Percentiles rank a stretch among this genome's conserved stretches.
These are phyloP conservation scores for Knufia petricola DNA, from an alignment of 2,329 filamentous ascomycete species.

Conservation along the genomic window DNA sequence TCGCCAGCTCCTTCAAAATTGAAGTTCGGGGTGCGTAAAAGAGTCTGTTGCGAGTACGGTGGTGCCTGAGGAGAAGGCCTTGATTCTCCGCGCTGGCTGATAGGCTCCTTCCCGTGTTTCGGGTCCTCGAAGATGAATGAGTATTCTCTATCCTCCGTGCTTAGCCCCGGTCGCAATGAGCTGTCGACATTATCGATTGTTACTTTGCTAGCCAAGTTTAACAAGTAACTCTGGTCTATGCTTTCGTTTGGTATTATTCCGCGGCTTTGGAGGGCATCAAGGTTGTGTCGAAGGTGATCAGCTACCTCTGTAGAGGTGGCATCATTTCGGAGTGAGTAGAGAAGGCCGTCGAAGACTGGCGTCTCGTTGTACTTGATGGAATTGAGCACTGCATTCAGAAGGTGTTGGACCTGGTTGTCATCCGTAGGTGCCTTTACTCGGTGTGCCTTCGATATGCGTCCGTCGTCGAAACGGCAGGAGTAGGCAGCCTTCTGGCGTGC, in stretches of 20 bases:
- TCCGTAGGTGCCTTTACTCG: not conserved
- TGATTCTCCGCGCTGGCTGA: too few species aligned
- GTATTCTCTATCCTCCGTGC: not conserved
- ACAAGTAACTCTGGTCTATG: not conserved
- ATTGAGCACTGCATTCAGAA: not conserved
- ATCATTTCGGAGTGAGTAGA: not conserved
- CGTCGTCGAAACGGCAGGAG: conserved; percentile 8
- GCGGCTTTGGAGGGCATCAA: not conserved
- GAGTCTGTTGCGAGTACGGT: too few species aligned
- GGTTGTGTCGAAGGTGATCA: not conserved
- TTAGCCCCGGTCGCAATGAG: not conserved
- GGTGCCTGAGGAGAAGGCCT: too few species aligned
- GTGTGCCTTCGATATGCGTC: not conserved
- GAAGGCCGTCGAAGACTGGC: not conserved
- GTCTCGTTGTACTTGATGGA: not conserved
- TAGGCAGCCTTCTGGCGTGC: conserved; percentile 6
- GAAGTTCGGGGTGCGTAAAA: too few species aligned
- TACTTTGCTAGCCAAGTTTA: not conserved
- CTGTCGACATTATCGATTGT: not conserved
- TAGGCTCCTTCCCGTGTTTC: too few species aligned
- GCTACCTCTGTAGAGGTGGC: not conserved
- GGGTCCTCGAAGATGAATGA: not conserved
- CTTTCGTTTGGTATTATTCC: not conserved
- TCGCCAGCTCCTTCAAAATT: too few species aligned
- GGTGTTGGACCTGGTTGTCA: not conserved